Conservation (phyloP, 192 early-diverging fungal genomes). For the Coemansia aciculifera region DNA sequence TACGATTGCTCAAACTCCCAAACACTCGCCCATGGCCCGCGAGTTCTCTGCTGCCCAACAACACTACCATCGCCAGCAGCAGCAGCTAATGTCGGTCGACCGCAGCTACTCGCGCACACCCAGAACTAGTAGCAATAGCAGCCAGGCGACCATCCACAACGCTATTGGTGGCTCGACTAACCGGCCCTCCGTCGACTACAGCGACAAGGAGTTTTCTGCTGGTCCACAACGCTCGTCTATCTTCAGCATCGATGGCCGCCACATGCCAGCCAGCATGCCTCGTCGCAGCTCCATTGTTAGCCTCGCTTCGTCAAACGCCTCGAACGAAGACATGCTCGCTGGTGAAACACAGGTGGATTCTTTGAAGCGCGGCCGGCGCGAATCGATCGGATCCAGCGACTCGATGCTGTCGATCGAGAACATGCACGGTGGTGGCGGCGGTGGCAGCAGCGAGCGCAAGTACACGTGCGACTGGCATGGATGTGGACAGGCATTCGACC, state of each 20-base stretch:
- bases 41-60: conserved; percentile 11
- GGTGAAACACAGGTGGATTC: background rate
- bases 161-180: background rate
- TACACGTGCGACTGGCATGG: conserved; percentile 46
- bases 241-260: background rate
- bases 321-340: conserved; percentile 1
- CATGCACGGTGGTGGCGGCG: conserved; percentile 11
- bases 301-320: conserved; percentile 2
- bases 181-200: background rate
- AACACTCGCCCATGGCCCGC: conserved; percentile 16
- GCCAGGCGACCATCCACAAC: background rate
- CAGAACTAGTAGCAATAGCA: conserved; percentile 1
- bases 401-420: conserved; percentile 12
- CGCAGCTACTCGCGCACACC: background rate
- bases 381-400: conserved; percentile 29
- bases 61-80: conserved; percentile 15
- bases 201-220: background rate
- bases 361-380: conserved; percentile 16
- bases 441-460: conserved; percentile 35
- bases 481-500: conserved; percentile 67
- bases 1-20: conserved; percentile 19
- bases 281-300: conserved; percentile 21
- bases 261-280: background rate
- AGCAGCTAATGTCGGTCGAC: background rate
- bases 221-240: background rate